A percentile compares a stretch with the other conserved stretches of the same genome.
Conservation (phyloP, 129 eudicot species). For the Solidago caesia region DNA sequence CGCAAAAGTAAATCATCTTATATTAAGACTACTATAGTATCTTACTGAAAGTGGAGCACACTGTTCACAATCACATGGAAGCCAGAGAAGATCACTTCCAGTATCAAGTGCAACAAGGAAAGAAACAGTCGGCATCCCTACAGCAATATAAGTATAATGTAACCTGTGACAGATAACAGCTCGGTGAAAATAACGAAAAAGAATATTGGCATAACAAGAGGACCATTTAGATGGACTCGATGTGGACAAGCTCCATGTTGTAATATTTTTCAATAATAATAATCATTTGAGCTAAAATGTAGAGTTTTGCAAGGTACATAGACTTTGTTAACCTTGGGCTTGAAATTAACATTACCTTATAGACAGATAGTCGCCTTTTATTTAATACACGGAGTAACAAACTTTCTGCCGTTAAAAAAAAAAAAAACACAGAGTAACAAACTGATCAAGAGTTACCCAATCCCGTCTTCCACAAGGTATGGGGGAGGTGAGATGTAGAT, state of each 20-base stretch:
- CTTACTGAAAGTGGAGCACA: conserved; percentile 91
- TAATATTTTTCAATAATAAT: neutral
- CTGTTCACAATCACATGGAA: conserved; percentile 90
- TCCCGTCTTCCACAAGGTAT: too few species aligned
- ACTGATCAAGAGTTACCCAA: too few species aligned
- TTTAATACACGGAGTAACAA: too few species aligned
- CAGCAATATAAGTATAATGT: conserved; percentile 90
- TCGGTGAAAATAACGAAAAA: conserved; percentile 16
- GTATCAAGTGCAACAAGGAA: conserved; percentile 94
- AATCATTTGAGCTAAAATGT: neutral
- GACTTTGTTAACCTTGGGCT: conserved; percentile 9
- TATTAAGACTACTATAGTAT: conserved; percentile 63
- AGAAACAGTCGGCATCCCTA: conserved; percentile 93
- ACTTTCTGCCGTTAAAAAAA: too few species aligned
- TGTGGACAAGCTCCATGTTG: neutral
- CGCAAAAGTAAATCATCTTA: conserved; percentile 17
- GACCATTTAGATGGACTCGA: neutral
- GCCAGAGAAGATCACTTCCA: conserved; percentile 96
- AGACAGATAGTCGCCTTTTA: neutral
- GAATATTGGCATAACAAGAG: conserved; percentile 16
- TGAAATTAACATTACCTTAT: neutral
- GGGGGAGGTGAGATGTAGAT: too few species aligned
- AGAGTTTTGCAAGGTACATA: conserved; percentile 8
- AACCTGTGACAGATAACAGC: conserved; percentile 53
- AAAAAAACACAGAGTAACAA: too few species aligned